phyloP scores from a whole-genome alignment of 306 rosid species.

The apple (Malus domestica) region DNA sequence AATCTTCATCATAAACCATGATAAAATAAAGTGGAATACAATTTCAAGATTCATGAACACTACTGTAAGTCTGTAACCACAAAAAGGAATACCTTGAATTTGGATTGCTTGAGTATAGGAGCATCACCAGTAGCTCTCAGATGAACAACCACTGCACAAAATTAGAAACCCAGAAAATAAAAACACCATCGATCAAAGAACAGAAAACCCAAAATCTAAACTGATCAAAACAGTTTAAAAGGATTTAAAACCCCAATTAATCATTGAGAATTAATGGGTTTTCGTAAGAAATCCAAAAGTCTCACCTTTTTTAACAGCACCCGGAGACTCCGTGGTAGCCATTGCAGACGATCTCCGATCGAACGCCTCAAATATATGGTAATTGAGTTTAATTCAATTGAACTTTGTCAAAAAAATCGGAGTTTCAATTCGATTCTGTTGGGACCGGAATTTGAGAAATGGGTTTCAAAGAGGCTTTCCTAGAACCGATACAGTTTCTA shows the following conservation, averaged over 20 bases:
- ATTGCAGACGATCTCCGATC: constrained; percentile 14
- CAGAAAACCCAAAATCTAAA: neutral
- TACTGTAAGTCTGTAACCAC: neutral
- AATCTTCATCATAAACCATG: neutral
- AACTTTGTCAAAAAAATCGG: neutral
- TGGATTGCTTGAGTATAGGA: constrained; percentile 86
- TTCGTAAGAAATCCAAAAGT: neutral
- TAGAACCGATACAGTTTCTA: neutral
- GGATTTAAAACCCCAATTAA: neutral
- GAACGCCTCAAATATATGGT: neutral
- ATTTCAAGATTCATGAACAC: neutral
- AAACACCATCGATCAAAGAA: neutral
- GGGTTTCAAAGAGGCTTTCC: neutral
- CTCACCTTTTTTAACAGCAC: constrained; percentile 60
- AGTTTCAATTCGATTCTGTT: neutral
- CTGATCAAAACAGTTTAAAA: neutral
- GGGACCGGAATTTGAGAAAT: no score
- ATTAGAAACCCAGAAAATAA: constrained; percentile 9
- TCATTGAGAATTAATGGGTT: neutral
- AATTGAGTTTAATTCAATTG: neutral
- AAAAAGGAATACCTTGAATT: constrained; percentile 62
- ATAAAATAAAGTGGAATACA: neutral
- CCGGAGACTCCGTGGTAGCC: constrained; percentile 56
- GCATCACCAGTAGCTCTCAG: constrained; percentile 98
- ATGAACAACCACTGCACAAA: constrained; percentile 78